phyloP scores from a whole-genome alignment of 352 stramenopile species.

The Pythium phragmiticola region DNA sequence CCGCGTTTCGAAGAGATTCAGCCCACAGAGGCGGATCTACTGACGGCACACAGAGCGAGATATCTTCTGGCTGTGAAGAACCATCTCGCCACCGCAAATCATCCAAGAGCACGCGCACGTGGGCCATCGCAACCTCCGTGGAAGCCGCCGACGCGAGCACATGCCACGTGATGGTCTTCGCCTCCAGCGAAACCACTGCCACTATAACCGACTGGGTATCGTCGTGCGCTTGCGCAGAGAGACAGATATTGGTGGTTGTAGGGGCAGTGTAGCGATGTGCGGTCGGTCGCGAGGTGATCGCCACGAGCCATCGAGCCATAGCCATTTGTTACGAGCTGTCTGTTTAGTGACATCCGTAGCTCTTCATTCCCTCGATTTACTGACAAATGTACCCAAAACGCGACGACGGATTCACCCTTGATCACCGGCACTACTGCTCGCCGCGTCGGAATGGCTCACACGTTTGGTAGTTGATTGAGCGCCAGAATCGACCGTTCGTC shows the following conservation, averaged over 20 bases:
- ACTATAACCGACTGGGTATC: neutral
- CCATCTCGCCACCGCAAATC: constrained; percentile 9
- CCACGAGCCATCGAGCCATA: constrained; percentile 8
- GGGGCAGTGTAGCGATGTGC: neutral
- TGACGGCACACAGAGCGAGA: neutral
- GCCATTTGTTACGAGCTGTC: neutral
- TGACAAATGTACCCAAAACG: too few relatives aligned
- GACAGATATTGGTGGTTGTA: too few relatives aligned
- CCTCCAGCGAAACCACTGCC: constrained; percentile 2
- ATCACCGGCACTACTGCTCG: too few relatives aligned
- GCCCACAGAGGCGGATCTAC: too few relatives aligned
- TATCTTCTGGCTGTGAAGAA: neutral
- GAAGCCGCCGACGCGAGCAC: neutral
- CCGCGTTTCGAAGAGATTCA: too few relatives aligned
- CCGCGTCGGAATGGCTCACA: too few relatives aligned
- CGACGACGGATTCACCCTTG: too few relatives aligned
- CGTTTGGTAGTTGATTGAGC: too few relatives aligned
- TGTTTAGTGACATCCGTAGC: constrained; percentile 1
- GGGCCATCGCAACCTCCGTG: neutral
- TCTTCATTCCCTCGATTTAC: too few relatives aligned
- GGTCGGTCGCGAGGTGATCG: neutral
- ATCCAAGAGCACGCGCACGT: constrained; percentile 14
- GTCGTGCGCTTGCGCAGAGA: neutral
- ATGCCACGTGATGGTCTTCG: constrained; percentile 10
- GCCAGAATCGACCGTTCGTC: too few relatives aligned